phyloP scores from a whole-genome alignment of 805 yeast species.

The Monosporozyma aerobia region DNA sequence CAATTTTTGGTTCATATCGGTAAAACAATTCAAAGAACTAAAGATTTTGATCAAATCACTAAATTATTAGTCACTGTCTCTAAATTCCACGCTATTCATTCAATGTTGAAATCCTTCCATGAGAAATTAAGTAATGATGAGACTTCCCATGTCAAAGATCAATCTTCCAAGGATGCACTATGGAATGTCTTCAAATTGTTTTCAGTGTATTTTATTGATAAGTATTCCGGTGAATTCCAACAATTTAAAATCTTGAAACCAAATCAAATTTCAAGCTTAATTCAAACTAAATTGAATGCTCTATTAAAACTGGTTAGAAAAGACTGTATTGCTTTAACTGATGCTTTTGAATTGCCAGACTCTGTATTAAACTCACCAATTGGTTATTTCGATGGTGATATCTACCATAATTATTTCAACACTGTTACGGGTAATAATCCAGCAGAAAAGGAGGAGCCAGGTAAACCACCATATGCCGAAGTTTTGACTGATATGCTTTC shows the following conservation, averaged over 20 bases:
- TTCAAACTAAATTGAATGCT: conserved; percentile 35
- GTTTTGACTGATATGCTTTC: conserved; percentile 34
- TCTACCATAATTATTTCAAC: conserved; percentile 70
- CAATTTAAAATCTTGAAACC: conserved; percentile 50
- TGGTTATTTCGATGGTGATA: conserved; percentile 74
- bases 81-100: conserved; percentile 34
- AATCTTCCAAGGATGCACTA: conserved; percentile 39
- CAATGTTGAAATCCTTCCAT: conserved; percentile 28
- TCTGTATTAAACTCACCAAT: conserved; percentile 73
- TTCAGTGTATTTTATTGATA: conserved; percentile 58
- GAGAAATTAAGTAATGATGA: conserved; percentile 16
- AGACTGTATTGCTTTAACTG: conserved; percentile 70
- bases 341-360: conserved; percentile 75
- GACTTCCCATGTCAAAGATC: conserved; percentile 20
- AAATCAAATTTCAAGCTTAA: conserved; percentile 36
- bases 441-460: conserved; percentile 40
- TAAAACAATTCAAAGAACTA: conserved; percentile 19
- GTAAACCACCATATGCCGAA: conserved; percentile 34
- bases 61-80: conserved; percentile 33
- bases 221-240: conserved; percentile 62
- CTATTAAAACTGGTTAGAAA: conserved; percentile 48
- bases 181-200: conserved; percentile 50
- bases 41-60: conserved; percentile 29
- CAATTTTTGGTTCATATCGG: conserved; percentile 23
- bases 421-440: conserved; percentile 50